Evolutionary conservation across 257 asterid genomes (phyloP).

Genomic region (Gentiana straminea): DNA sequence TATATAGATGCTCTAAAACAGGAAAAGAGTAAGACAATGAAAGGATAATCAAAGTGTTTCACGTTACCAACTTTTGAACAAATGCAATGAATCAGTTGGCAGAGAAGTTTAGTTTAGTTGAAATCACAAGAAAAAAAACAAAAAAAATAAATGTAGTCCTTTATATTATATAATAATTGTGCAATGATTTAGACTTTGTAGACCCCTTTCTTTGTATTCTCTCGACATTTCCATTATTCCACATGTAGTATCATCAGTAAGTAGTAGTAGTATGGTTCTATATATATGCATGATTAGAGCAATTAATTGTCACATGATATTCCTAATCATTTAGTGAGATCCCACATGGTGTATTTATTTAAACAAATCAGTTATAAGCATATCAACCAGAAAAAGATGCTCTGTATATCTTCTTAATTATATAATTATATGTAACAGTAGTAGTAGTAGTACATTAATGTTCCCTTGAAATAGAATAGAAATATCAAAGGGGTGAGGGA

Average conservation of each 20-base stretch:
- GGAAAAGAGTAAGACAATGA: background rate
- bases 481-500: conserved; percentile 13
- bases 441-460: too few relatives aligned
- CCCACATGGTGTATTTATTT: conserved; percentile 24
- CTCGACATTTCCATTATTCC: conserved; percentile 35
- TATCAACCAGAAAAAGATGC: conserved; percentile 57
- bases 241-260: conserved; percentile 43
- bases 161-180: too few relatives aligned
- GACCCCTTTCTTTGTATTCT: conserved; percentile 24
- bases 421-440: background rate
- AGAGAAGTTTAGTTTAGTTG: conserved; percentile 1
- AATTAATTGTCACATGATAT: conserved; percentile 18
- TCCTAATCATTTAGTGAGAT: conserved; percentile 56
- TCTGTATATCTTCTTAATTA: conserved; percentile 16
- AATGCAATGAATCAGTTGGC: conserved; percentile 29
- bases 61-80: conserved; percentile 8
- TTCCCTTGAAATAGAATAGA: too few relatives aligned
- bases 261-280: background rate
- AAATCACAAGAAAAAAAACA: background rate
- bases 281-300: conserved; percentile 18
- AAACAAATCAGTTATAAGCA: conserved; percentile 8
- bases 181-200: conserved; percentile 10
- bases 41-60: background rate
- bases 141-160: background rate
- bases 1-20: too few relatives aligned